These are phyloP conservation scores for Vigna mungo DNA, from an alignment of 306 rosid genomes.

Conservation along the genomic window DNA sequence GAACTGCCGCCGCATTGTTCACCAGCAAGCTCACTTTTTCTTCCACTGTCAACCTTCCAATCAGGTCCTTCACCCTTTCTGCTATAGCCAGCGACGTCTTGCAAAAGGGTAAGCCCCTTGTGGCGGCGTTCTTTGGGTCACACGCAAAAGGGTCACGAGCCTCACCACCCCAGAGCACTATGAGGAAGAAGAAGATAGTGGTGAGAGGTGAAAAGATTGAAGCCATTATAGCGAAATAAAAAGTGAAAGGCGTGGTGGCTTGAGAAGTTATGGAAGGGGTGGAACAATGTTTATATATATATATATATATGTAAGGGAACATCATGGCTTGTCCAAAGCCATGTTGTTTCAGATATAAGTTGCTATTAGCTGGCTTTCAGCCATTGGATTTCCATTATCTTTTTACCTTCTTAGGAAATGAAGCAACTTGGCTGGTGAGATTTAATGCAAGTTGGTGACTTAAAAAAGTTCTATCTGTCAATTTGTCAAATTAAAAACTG, in stretches of 20 bases:
- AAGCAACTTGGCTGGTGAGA: conserved; percentile 52
- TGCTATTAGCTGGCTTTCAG: conserved; percentile 26
- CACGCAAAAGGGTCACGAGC: conserved; percentile 74
- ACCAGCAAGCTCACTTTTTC: conserved; percentile 74
- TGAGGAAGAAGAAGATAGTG: not conserved
- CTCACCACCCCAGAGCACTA: conserved; percentile 27
- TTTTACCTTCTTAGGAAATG: conserved; percentile 5
- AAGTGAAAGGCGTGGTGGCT: not conserved
- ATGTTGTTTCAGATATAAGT: conserved; percentile 22
- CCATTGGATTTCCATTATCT: conserved; percentile 42
- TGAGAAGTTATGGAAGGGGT: conserved; percentile 11
- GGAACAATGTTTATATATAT: conserved; percentile 34
- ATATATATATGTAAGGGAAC: not conserved
- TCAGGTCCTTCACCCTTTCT: conserved; percentile 70
- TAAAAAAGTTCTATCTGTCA: conserved; percentile 6
- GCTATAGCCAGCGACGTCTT: conserved; percentile 39
- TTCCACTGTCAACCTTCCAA: conserved; percentile 67
- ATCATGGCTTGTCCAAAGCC: not conserved
- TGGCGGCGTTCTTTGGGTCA: conserved; percentile 52
- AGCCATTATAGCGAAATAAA: conserved; percentile 35
- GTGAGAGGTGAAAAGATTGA: conserved; percentile 37
- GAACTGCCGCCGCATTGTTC: conserved; percentile 70
- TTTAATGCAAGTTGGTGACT: conserved; percentile 45
- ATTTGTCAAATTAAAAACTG: conserved; percentile 25
- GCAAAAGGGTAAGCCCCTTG: conserved; percentile 61